Evolutionary conservation across 108 stramenopile species (phyloP), one percentile per base, ranked within the genome.

Genomic region (Stephanodiscus minutulus): DNA sequence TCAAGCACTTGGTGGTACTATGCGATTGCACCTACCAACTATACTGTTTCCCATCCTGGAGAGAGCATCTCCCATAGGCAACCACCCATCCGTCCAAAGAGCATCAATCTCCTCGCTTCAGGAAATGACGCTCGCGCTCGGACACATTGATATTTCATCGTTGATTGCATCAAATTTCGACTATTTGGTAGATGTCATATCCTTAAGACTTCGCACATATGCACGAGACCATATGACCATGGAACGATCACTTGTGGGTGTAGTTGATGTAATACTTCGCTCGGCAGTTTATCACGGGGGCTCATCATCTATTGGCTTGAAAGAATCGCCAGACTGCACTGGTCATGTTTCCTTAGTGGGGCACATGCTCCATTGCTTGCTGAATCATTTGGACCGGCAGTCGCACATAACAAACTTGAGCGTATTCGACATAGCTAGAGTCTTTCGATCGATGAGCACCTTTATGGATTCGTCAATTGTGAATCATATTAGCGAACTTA

Each of bases 11-110:
- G 76, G 57, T 31, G 12, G 55, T 22, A 72, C 67, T 27, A 62
- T 72, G 18, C 39, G 47, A 50, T 41, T 61, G 24, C 61, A 81
- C 47, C 25, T 82, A 33, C 57, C 76, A 21, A 78, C 58, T 11
- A 33, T 82, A 17, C 83, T 84, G 2, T 73, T 77, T 27, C 83
- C 83, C 4, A 28, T 84, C 11, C 64, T 81, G 10, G 83, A 84
- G 50, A 72, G 73, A 56, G 79, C 75, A 25, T 73, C 70, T 53
- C 47, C 54, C 41, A 59, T 68, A 20, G 66, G 66, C 27, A 84
- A 84, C 52, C 81, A 82, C 69, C 58, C 66, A 29, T 50, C 60
- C 7, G 83, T 84, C 7, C 83, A 78, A 44, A 53, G 41, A 48
- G 37, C 59, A 11, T 70, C 83, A 9, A 29, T 71, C 24, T 27